Evolutionary conservation across 257 asterid species (phyloP), one percentile per base, ranked within the genome.

Genomic region (Vinca minor): DNA sequence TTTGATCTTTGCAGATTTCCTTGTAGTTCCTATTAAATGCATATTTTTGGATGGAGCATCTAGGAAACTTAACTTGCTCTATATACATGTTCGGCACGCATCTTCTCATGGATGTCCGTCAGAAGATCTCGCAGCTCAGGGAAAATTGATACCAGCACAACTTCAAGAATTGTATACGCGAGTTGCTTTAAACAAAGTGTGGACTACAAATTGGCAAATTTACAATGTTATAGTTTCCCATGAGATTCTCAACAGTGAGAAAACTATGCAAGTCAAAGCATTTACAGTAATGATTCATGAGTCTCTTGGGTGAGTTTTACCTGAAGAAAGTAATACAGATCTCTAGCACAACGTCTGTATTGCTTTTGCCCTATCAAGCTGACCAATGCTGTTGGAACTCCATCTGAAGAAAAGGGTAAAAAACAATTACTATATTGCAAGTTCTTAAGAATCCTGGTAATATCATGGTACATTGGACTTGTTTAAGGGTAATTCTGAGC

Each of bases 321-420:
- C 97, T 93, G 98, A 73, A 87, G 95, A 75, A 93, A 93, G 64
- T 89, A 87, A 70, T 93, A 83, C 49, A 89, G 54, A 78, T 93
- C 99, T 78, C 91, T 83, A 69, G 97, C 83, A 56, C 97, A 85
- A 14, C 87, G 88, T 42, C 86, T 78, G 72, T 93, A 93, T 78
- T 89, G 99, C 70, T 85, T 93, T 28, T 89, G 86, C 69, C 99
- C 99, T 21, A 93, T 89, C 87, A 93, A 84, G 82, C 96, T 83
- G 69, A 93, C 96, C 89, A 93, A 82, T 64, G 99, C 72, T 49
- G 91, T 63, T 15, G 99, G 99, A 71, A 97, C 94, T 49, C 97
- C 96, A 77, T 83, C 99, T 93, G 87, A 76, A 68, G 75, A 60
- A 65, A 47, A 53, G 69, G 58, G 50, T 46, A 4, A 55, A 25